Percentiles rank a stretch among this genome's conserved stretches.
phyloP scores from a whole-genome alignment of 306 rosid genomes.

The Prunus persica region Prunus_persica_NCBIv2 NC_034010.1:24563001-24563500 shows the following conservation, averaged over 20 bases:
- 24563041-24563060: constrained; percentile 89
- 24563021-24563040: constrained; percentile 99
- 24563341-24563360: background rate
- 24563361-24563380: background rate
- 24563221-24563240: constrained; percentile 97
- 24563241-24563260: constrained; percentile 15
- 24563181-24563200: constrained; percentile 96
- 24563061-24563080: constrained; percentile 52
- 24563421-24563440: constrained; percentile 75
- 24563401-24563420: constrained; percentile 11
- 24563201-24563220: constrained; percentile 98
- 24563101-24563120: constrained; percentile 97
- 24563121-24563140: constrained; percentile 90
- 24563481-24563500: constrained; percentile 96
- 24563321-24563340: background rate
- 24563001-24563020: constrained; percentile 94
- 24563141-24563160: constrained; percentile 89
- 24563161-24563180: constrained; percentile 90
- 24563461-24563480: constrained; percentile 77
- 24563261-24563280: background rate
- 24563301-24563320: background rate
- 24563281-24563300: background rate
- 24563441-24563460: constrained; percentile 70
- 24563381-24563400: background rate
- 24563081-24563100: constrained; percentile 80